Evolutionary conservation across 768 basidiomycete species (phyloP), one percentile per base, ranked within the genome.

Genomic region (Boletus pseudopeckii): DNA sequence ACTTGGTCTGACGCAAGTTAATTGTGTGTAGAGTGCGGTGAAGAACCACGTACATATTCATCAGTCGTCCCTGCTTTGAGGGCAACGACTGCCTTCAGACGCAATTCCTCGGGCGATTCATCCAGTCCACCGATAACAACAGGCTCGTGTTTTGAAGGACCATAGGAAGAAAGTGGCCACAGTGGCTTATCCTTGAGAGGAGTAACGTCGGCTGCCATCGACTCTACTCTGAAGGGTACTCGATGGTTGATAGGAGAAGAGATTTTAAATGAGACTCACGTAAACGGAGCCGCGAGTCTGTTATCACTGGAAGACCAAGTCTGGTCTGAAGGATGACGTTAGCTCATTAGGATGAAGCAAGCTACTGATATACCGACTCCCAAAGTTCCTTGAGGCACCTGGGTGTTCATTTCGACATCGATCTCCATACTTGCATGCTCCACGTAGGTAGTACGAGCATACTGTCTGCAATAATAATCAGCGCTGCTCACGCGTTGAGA

Each of bases 101-200:
- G 78, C 42, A 95, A 71, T 68, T 97, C 93, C 62, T 95, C 93
- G 0, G 80, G 80, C 0, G 85, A 88, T 55, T 86, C 76, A 58
- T 97, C 92, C 32, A 87, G 69, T 3, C 82, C 84, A 9, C 71
- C 51, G 17, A 97, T 67, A 6, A 95, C 59, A 20, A 74, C 80
- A 0, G 83, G 83, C 58, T 92, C 90, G 54, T 78, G 63, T 65
- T 94, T 96, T 4, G 83, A 81, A 20, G 90, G 82, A 0, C 78
- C 92, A 65, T 89, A 95, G 0, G 82, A 86, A 0, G 90, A 85
- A 0, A 95, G 72, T 14, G 87, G 86, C 86, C 89, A 97, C 13
- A 77, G 41, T 0, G 92, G 93, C 63, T 83, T 86, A 15, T 94
- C 92, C 20, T 71, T 74, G 20, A 67, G 64, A 3, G 71, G 72